Base-by-base conservation (phyloP, 768 basidiomycete genomes). In the Kwoniella sp. region DNA sequence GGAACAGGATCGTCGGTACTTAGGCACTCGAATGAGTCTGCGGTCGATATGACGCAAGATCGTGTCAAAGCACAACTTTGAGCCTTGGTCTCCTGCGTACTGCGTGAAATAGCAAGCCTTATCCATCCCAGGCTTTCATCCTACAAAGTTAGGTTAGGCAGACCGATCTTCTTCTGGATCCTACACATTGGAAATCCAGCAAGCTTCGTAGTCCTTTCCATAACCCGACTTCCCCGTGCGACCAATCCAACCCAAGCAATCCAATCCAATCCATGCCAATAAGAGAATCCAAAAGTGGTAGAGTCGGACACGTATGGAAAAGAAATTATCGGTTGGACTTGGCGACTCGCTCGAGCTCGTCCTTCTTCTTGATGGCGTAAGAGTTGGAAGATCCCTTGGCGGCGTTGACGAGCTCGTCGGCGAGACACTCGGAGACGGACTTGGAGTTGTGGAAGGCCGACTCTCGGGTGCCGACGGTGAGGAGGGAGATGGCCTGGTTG, bases 331-430 rank as follows among this genome's bases (percentile, higher is more conserved):
- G 92, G 86, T 99, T 99, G 84, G 93, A 96, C 86, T 97, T 98
- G 85, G 96, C 96, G 63, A 99, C 96, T 86, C 95, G 94, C 86
- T 99, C 95, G 72, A 99, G 88, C 84, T 99, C 95, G 83, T 97
- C 94, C 86, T 94, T 96, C 91, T 94, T 94, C 92, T 97, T 98
- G 87, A 99, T 99, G 68, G 95, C 95, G 82, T 98, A 99, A 61
- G 95, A 98, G 90, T 99, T 99, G 79, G 94, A 97, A 55, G 96
- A 98, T 71, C 96, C 96, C 86, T 99, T 98, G 72, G 95, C 96
- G 59, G 96, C 96, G 83, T 99, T 99, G 87, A 98, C 97, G 79
- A 98, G 90, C 83, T 99, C 96, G 82, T 98, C 96, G 66, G 96
- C 95, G 58, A 98, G 87, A 84, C 95, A 97, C 85, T 98, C 95